Base-by-base conservation (phyloP, 768 basidiomycete species). In the Multifurca ochricompacta region DNA sequence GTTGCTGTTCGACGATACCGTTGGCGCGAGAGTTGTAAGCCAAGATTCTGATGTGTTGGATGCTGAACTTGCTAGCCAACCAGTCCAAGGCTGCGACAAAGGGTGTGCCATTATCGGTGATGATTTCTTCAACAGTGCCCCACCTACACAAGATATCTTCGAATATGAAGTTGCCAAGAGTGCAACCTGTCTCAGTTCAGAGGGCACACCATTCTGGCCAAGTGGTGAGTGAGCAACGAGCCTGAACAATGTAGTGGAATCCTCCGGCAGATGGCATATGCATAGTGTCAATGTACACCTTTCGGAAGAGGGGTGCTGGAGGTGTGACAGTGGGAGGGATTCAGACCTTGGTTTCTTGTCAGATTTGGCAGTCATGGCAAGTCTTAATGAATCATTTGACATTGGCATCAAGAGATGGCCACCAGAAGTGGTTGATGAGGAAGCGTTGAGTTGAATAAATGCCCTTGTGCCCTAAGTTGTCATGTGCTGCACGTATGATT, bases 1-100 rank as follows among this genome's bases (percentile, higher is more conserved):
- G 71, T 11, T 66, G 61, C 13, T 65, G 49, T 63, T 74, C 70
- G 0, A 73, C 69, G 16, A 72, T 62, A 30, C 72, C 68, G 46
- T 71, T 72, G 3, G 65, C 71, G 46, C 64, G 62, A 1, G 65
- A 67, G 49, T 73, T 73, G 49, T 71, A 72, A 1, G 66, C 58
- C 1, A 65, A 69, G 10, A 73, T 69, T 1, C 54, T 27, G 34
- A 71, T 59, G 13, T 71, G 71, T 5, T 50, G 57, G 7, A 67
- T 63, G 1, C 55, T 40, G 8, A 34, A 43, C 5, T 16, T 49
- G 1, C 13, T 7, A 2, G 43, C n/a, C 3, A 44, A 16, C 43
- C 43, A 44, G 16, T 30, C 36, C 8, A 28, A 5, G 10, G 32
- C 46, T 4, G 10, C 19, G 21, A 35, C 13, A 14, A 21, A 47